phyloP scores from a whole-genome alignment of 2,329 filamentous ascomycete genomes.

The Mariannaea sp. region DNA sequence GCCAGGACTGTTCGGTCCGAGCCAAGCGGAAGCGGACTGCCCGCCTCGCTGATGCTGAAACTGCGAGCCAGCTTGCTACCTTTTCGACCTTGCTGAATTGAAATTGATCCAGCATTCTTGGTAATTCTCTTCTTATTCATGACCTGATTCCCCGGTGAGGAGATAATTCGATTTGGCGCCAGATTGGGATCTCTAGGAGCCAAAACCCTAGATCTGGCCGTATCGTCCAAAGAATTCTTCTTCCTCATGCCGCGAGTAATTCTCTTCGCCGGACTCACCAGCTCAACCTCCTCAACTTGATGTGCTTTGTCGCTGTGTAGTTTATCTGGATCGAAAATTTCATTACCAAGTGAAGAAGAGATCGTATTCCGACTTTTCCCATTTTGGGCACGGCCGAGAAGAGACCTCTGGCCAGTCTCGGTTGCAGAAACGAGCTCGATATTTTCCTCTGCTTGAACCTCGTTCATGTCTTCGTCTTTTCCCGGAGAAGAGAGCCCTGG shows the following conservation, averaged over 20 bases:
- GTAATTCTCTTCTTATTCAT: not conserved
- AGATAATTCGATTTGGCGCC: not conserved
- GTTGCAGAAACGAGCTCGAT: not conserved
- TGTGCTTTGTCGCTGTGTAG: not conserved
- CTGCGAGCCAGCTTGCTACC: conserved; percentile 23
- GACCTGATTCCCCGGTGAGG: not conserved
- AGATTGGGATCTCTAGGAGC: conserved; percentile 11
- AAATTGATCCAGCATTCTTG: not conserved
- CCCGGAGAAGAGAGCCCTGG: not conserved
- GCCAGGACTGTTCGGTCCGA: not conserved
- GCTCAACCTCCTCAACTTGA: not conserved
- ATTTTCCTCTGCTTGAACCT: too few relatives aligned
- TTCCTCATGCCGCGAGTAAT: conserved; percentile 11
- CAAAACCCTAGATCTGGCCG: not conserved
- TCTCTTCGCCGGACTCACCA: not conserved
- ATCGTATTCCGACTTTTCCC: not conserved
- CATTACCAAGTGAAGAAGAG: not conserved
- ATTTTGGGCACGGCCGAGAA: not conserved
- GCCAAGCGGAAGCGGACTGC: conserved; percentile 34
- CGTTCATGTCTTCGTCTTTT: not conserved
- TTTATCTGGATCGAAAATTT: not conserved
- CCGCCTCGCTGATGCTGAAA: conserved; percentile 37
- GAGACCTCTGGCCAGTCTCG: not conserved
- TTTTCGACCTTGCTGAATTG: conserved; percentile 12
- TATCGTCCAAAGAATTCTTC: not conserved